phyloP scores from a whole-genome alignment of 257 asterid species.

The Salvia hispanica region DNA sequence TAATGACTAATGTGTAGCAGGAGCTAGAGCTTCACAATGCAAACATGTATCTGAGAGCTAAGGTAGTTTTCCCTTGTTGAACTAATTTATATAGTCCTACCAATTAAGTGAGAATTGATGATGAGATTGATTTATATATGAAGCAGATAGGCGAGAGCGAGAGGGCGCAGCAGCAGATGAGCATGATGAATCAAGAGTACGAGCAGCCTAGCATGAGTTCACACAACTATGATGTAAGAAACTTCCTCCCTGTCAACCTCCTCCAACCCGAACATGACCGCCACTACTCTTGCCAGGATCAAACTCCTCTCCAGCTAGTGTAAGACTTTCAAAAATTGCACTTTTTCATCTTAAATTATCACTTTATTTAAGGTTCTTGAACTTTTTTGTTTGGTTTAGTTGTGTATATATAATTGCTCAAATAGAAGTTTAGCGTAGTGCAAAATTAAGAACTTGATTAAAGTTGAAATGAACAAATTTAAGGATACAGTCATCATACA shows the following conservation, averaged over 20 bases:
- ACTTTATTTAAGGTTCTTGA: not conserved
- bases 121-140: not conserved
- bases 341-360: not conserved
- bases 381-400: not conserved
- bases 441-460: too few species aligned
- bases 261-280: slow-evolving; percentile 59
- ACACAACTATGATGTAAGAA: slow-evolving; percentile 61
- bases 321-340: slow-evolving; percentile 26
- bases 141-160: slow-evolving; percentile 82
- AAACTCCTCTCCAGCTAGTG: slow-evolving; percentile 83
- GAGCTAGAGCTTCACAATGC: slow-evolving; percentile 91
- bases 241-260: slow-evolving; percentile 69
- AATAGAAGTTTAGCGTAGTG: too few species aligned
- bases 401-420: too few species aligned
- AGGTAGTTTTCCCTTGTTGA: slow-evolving; percentile 44
- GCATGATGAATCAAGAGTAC: slow-evolving; percentile 52
- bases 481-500: too few species aligned
- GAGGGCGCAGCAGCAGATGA: slow-evolving; percentile 76
- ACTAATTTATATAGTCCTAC: not conserved
- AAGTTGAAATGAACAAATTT: too few species aligned
- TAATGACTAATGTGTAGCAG: slow-evolving; percentile 41
- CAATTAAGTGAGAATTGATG: not conserved
- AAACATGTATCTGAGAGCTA: slow-evolving; percentile 86
- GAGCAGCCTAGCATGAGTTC: slow-evolving; percentile 42
- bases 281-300: slow-evolving; percentile 73